Evolutionary conservation across 148 eudicot species (phyloP).

Genomic region (Dianthus caryophyllus): DNA sequence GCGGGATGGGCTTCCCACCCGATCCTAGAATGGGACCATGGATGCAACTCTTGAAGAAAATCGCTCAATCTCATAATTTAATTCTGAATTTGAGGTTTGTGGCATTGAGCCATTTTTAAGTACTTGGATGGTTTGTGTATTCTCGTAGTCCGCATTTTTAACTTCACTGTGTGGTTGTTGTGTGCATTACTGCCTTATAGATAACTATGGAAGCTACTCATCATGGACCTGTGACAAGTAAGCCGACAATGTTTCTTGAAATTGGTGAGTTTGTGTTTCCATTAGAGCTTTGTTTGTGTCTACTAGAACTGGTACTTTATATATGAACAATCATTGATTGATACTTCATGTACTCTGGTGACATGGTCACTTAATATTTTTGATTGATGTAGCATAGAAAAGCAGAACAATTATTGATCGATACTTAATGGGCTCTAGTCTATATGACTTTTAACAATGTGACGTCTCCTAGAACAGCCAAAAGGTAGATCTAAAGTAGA

Average conservation of each 20-base stretch:
- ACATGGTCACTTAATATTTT: too few species aligned
- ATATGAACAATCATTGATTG: background rate
- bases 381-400: too few species aligned
- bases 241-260: constrained; percentile 85
- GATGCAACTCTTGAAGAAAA: constrained; percentile 61
- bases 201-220: constrained; percentile 91
- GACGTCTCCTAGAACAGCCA: too few species aligned
- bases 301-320: background rate
- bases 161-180: background rate
- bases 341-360: too few species aligned
- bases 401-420: too few species aligned
- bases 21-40: constrained; percentile 76
- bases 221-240: constrained; percentile 85
- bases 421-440: too few species aligned
- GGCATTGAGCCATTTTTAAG: too few species aligned
- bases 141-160: background rate
- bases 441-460: too few species aligned
- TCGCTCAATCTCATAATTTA: constrained; percentile 56
- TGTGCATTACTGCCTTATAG: constrained; percentile 29
- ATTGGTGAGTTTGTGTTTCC: constrained; percentile 46
- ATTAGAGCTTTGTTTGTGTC: background rate
- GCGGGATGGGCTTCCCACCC: constrained; percentile 84
- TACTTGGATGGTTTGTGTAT: too few species aligned
- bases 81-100: constrained; percentile 78
- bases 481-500: too few species aligned